Evolutionary conservation across 2,329 filamentous ascomycete species (phyloP).

Genomic region (Stemphylium beticola): DNA sequence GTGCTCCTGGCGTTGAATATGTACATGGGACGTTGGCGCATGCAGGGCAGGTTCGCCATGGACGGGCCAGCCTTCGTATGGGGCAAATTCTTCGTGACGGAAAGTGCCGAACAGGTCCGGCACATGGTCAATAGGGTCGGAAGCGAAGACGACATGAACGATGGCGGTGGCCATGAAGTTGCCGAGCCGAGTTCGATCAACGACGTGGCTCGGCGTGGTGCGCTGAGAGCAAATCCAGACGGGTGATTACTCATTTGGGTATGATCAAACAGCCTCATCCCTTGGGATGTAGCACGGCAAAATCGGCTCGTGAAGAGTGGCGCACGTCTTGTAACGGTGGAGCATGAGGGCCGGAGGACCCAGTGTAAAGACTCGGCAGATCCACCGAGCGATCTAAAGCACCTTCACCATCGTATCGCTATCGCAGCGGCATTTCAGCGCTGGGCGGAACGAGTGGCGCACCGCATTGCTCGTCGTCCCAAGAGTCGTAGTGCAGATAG

Average conservation of each 20-base stretch:
- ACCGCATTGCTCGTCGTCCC: slow-evolving; percentile 2
- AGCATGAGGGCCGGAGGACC: neutral
- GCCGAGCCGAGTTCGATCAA: neutral
- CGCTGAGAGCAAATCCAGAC: neutral
- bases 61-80: slow-evolving; percentile 30
- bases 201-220: neutral
- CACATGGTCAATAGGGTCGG: neutral
- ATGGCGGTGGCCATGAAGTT: neutral
- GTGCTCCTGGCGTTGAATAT: slow-evolving; percentile 37
- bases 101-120: slow-evolving; percentile 7
- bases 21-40: slow-evolving; percentile 39
- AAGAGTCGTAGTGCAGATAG: slow-evolving; percentile 9
- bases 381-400: neutral
- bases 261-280: slow-evolving; percentile 5
- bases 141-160: neutral
- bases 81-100: slow-evolving; percentile 26
- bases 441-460: neutral
- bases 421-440: slow-evolving; percentile 4
- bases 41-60: slow-evolving; percentile 32
- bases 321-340: slow-evolving; percentile 4
- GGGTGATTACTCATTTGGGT: slow-evolving; percentile 2
- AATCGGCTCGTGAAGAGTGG: slow-evolving; percentile 10
- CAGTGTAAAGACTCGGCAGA: neutral
- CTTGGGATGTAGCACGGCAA: slow-evolving; percentile 8
- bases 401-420: slow-evolving; percentile 4